Percentiles rank a stretch among this genome's conserved stretches.
These are phyloP conservation scores for Ceratobasidium papillatum DNA, from an alignment of 1,284 basidiomycete species.

Conservation along the genomic window DNA sequence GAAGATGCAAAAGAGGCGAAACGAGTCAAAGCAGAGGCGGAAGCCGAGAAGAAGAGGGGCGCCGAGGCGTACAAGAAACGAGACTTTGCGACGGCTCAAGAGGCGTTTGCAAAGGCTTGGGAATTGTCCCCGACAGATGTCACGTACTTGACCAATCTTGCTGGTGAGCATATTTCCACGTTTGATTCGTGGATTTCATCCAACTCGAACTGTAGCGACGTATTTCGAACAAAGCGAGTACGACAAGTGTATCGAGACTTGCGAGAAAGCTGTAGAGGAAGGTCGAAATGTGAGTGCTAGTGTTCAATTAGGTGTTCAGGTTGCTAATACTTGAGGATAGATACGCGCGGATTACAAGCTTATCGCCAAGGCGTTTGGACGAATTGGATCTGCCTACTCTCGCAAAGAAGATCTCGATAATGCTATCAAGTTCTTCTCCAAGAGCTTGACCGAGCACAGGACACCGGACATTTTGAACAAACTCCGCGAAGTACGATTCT, in stretches of 20 bases:
- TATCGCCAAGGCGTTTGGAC: constrained; percentile 87
- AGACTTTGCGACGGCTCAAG: constrained; percentile 76
- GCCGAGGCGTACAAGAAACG: constrained; percentile 87
- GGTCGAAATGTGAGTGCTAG: constrained; percentile 70
- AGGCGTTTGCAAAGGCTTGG: constrained; percentile 88
- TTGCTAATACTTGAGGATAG: constrained; percentile 53
- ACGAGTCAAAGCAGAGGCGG: constrained; percentile 75
- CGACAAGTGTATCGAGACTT: constrained; percentile 89
- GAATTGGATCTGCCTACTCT: constrained; percentile 86
- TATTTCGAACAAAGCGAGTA: constrained; percentile 95
- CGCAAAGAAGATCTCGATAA: constrained; percentile 81
- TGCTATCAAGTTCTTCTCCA: constrained; percentile 90
- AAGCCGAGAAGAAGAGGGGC: constrained; percentile 81
- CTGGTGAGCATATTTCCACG: constrained; percentile 61
- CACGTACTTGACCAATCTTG: constrained; percentile 90
- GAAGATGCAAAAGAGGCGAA: constrained; percentile 63
- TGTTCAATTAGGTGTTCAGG: not conserved
- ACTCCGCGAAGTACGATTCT: constrained; percentile 67
- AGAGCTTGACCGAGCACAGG: constrained; percentile 95
- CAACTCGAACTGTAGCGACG: constrained; percentile 64
- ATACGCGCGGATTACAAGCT: constrained; percentile 83
- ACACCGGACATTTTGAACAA: constrained; percentile 94
- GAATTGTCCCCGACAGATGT: constrained; percentile 93
- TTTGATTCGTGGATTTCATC: not conserved
- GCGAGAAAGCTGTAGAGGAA: constrained; percentile 94